phyloP scores from a whole-genome alignment of 306 rosid genomes.

The cucumber (Cucumis sativus) region Cucumber_9930_V3 NC_026656.2:2429001-2429500 shows the following conservation, averaged over 20 bases:
- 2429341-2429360: constrained; percentile 96
- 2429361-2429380: constrained; percentile 75
- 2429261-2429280: not conserved
- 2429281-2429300: not conserved
- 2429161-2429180: constrained; percentile 92
- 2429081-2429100: not conserved
- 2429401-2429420: constrained; percentile 4
- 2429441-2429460: not conserved
- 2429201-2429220: constrained; percentile 44
- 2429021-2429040: no score
- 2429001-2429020: no score
- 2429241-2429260: not conserved
- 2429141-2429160: constrained; percentile 82
- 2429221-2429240: not conserved
- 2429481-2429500: constrained; percentile 31
- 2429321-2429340: constrained; percentile 89
- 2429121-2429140: constrained; percentile 74
- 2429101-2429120: constrained; percentile 62
- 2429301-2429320: constrained; percentile 90
- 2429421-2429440: not conserved
- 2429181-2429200: constrained; percentile 63
- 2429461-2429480: not conserved
- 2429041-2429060: not conserved
- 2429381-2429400: constrained; percentile 37
- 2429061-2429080: not conserved